phyloP scores from a whole-genome alignment of 2,329 filamentous ascomycete genomes.

The Ceratocystis huliohia region DNA sequence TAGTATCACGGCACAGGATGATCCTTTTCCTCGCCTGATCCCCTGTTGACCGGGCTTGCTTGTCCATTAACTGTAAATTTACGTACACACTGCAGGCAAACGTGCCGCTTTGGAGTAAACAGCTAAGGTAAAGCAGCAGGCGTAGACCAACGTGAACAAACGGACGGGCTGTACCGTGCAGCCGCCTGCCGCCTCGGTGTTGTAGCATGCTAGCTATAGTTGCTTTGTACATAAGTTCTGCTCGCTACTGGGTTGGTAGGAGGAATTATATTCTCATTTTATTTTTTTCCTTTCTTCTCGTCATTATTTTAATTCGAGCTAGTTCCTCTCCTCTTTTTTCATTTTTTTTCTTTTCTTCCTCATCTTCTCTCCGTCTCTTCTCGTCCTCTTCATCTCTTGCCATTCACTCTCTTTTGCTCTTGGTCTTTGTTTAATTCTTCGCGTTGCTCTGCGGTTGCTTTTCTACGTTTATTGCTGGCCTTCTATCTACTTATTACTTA shows the following conservation, averaged over 20 bases:
- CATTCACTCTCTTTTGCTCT: not conserved
- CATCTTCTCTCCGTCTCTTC: not conserved
- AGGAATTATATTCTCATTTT: not conserved
- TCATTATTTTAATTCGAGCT: slow-evolving; percentile 9
- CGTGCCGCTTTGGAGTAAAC: not conserved
- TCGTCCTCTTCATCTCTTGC: not conserved
- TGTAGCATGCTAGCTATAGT: not conserved
- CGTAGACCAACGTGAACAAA: not conserved
- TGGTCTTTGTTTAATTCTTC: not conserved
- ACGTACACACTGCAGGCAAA: not conserved
- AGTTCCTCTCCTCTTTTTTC: not conserved
- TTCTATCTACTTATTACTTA: slow-evolving; percentile 2
- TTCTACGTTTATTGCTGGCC: not conserved
- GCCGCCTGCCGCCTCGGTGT: not conserved
- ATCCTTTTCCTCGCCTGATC: too few relatives aligned
- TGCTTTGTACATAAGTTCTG: not conserved
- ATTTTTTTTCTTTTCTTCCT: not conserved
- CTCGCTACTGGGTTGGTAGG: not conserved
- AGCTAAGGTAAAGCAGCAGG: not conserved
- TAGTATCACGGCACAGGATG: too few relatives aligned
- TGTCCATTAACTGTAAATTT: too few relatives aligned
- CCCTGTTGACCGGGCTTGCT: too few relatives aligned
- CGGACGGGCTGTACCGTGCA: slow-evolving; percentile 2
- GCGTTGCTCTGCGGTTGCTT: not conserved
- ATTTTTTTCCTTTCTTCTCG: not conserved